Evolutionary conservation across 306 rosid species (phyloP).

Genomic region (Fagus sylvatica): DNA sequence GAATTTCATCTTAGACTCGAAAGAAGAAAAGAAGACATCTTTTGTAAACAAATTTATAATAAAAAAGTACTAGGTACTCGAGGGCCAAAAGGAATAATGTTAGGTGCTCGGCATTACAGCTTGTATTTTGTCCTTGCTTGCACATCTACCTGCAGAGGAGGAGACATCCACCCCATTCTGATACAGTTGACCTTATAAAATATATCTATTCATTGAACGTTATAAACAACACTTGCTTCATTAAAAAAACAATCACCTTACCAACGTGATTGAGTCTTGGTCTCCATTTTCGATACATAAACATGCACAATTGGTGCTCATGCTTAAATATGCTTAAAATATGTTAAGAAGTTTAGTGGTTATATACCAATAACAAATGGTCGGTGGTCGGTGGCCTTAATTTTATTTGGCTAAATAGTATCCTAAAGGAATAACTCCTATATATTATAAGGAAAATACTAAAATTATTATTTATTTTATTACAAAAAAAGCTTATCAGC

Average conservation of each 20-base stretch:
- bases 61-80: too few species aligned
- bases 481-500: too few species aligned
- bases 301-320: not conserved
- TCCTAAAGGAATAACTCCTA: not conserved
- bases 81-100: not conserved
- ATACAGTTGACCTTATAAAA: constrained; percentile 32
- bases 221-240: constrained; percentile 1
- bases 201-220: constrained; percentile 22
- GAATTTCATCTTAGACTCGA: not conserved
- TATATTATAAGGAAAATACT: too few species aligned
- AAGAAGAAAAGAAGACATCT: not conserved
- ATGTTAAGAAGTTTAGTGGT: not conserved
- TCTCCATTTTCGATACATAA: not conserved
- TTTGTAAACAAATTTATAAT: too few species aligned
- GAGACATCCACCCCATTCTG: constrained; percentile 27
- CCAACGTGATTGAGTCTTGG: not conserved
- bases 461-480: too few species aligned
- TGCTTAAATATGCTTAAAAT: constrained; percentile 19
- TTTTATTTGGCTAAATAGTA: not conserved
- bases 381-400: constrained; percentile 12
- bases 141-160: constrained; percentile 19
- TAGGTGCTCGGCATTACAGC: constrained; percentile 24
- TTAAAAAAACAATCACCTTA: constrained; percentile 4
- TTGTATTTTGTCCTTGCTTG: constrained; percentile 24
- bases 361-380: constrained; percentile 8